Evolutionary conservation across 495 filamentous ascomycete species (phyloP), one percentile per base, ranked within the genome.

Genomic region (Aspergillus coremiiformis): DNA sequence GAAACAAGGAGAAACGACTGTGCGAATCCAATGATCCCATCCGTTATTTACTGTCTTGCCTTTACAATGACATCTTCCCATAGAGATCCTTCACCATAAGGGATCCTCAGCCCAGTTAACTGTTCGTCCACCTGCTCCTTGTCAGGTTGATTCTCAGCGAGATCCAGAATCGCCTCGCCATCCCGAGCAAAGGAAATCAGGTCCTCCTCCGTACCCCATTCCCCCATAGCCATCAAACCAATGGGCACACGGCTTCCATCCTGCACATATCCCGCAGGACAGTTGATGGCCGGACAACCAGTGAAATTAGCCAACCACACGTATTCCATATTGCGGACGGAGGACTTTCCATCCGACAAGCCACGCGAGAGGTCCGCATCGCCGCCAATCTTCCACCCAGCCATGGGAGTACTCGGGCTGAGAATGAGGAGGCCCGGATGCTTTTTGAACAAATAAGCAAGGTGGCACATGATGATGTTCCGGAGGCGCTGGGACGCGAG

Each of bases 161-260:
- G 42, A 56, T 70, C 70, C 53, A 73, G 47, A 17, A 82, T 42
- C 64, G 69, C 60, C 71, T 95, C 89, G 0, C 74, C 77, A 60
- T 87, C 83, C 50, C 77, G 78, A 44, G 87, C 90, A 71, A 85
- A 90, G 46, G 70, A 79, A 43, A 96, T 68, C 63, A 96, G 65
- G 33, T 77, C 78, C 58, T 94, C 90, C 66, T 96, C 92, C 11
- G 65, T 72, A 0, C 90, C 90, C 92, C 92, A 96, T 67, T 95
- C 87, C 0, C 78, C 83, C 82, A 92, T 87, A 2, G 83, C 92
- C 87, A 91, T 92, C 49, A 96, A 51, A n/a, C 89, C 89, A 21
- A 96, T 75, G 0, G 92, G 90, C 11, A 90, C 69, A 29, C 49
- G 88, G 14, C 87, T 66, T 27, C 48, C 78, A 69, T 47, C 74